A percentile compares a stretch with the other conserved stretches of the same genome.
These are phyloP conservation scores for Acorus calamus DNA, from an alignment of 106 monocot species.

Conservation along the genomic window DNA sequence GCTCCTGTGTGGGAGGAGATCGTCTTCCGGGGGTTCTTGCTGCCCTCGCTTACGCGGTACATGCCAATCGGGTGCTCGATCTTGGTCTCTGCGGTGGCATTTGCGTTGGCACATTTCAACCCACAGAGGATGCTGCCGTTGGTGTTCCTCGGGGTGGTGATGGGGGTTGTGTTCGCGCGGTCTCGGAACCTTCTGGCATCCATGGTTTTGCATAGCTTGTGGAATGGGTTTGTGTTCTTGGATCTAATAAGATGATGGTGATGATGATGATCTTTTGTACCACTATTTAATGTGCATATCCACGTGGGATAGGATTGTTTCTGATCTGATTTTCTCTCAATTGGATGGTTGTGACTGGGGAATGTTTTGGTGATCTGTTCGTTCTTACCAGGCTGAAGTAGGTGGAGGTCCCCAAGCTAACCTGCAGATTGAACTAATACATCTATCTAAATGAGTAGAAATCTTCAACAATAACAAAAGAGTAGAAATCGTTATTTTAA, in stretches of 20 bases:
- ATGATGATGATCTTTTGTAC: too few relatives aligned
- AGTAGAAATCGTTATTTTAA: too few relatives aligned
- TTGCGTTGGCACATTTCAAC: conserved; percentile 72
- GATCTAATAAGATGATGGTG: conserved; percentile 53
- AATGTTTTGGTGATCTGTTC: too few relatives aligned
- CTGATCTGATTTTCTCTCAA: too few relatives aligned
- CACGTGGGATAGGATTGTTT: too few relatives aligned
- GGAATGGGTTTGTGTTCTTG: conserved; percentile 72
- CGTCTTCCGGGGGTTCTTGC: conserved; percentile 61
- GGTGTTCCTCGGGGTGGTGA: conserved; percentile 58
- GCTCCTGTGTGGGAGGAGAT: conserved; percentile 76
- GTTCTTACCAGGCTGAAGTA: too few relatives aligned
- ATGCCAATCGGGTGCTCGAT: conserved; percentile 49
- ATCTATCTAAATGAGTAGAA: too few relatives aligned
- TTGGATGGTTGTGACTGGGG: too few relatives aligned
- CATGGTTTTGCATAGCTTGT: conserved; percentile 66
- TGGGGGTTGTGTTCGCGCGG: conserved; percentile 55
- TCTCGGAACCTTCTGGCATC: conserved; percentile 56
- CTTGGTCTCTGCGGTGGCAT: conserved; percentile 46
- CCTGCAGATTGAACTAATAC: too few relatives aligned
- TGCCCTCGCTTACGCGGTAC: conserved; percentile 62
- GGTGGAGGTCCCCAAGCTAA: too few relatives aligned
- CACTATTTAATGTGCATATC: too few relatives aligned
- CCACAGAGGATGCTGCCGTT: conserved; percentile 55
- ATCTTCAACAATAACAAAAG: too few relatives aligned